Evolutionary conservation across 805 yeast species (phyloP).

Genomic region (Torulaspora gathmanii): DNA sequence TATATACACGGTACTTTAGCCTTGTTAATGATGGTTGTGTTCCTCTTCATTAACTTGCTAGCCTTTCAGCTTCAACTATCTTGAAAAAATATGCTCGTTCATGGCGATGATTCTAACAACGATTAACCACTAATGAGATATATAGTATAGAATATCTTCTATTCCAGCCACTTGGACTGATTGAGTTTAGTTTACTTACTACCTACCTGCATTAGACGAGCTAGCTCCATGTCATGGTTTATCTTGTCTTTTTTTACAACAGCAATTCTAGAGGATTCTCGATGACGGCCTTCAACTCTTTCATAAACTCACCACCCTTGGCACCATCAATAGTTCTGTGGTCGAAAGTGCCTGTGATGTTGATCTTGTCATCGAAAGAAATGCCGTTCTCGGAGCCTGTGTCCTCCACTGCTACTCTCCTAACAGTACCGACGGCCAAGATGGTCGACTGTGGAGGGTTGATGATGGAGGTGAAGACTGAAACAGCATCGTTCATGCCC

Average conservation of each 20-base stretch:
- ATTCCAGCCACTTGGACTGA: background rate
- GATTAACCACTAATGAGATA: background rate
- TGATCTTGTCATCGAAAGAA: constrained; percentile 84
- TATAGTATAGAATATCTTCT: background rate
- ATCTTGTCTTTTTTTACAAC: constrained; percentile 44
- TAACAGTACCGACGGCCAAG: constrained; percentile 89
- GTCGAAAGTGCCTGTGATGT: constrained; percentile 94
- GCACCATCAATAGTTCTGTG: constrained; percentile 98
- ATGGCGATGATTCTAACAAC: background rate
- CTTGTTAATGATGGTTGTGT: background rate
- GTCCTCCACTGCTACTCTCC: constrained; percentile 90
- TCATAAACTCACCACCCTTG: constrained; percentile 94
- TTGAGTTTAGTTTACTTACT: background rate
- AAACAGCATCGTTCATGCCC: constrained; percentile 97
- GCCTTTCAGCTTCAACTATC: background rate
- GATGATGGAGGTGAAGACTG: constrained; percentile 89
- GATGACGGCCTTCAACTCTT: constrained; percentile 80
- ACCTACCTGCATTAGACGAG: background rate
- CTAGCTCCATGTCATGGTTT: background rate
- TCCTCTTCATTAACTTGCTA: background rate
- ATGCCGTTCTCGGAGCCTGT: constrained; percentile 86
- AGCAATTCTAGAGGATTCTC: constrained; percentile 96
- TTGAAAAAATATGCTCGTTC: background rate
- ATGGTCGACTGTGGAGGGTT: constrained; percentile 97
- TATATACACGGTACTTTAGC: background rate